These are phyloP conservation scores for Isoetes taiwanensis DNA, from an alignment of 75 land plant genomes.

Conservation along the genomic window DNA sequence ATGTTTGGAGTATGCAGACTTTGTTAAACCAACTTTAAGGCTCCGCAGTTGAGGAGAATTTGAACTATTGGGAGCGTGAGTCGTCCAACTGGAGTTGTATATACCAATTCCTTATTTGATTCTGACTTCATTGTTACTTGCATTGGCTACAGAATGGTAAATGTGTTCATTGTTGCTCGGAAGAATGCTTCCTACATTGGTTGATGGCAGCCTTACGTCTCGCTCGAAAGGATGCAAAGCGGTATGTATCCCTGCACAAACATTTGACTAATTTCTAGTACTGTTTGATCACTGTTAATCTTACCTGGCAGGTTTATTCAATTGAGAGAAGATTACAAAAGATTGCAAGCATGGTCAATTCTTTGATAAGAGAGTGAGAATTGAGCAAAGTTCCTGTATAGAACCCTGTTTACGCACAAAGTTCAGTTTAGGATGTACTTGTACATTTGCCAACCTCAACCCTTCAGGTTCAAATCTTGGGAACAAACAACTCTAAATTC, in stretches of 20 bases:
- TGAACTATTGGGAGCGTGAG: slow-evolving; percentile 93
- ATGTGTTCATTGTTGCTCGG: slow-evolving; percentile 90
- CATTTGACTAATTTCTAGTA: not conserved
- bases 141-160: slow-evolving; percentile 59
- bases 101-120: not conserved
- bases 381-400: no score
- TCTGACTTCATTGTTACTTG: not conserved
- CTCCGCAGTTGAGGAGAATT: slow-evolving; percentile 97
- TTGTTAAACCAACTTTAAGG: slow-evolving; percentile 89
- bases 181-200: slow-evolving; percentile 75
- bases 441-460: no score
- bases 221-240: slow-evolving; percentile 76
- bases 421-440: no score
- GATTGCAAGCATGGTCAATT: slow-evolving; percentile 55
- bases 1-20: slow-evolving; percentile 96
- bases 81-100: not conserved
- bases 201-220: slow-evolving; percentile 71
- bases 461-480: no score
- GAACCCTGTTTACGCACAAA: no score
- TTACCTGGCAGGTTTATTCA: slow-evolving; percentile 62
- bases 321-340: slow-evolving; percentile 90
- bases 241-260: slow-evolving; percentile 23
- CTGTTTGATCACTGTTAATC: not conserved
- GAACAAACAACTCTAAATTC: no score
- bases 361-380: slow-evolving; percentile 15